Evolutionary conservation across 129 eudicot genomes (phyloP).

Genomic region (Pittosporum tobira): DNA sequence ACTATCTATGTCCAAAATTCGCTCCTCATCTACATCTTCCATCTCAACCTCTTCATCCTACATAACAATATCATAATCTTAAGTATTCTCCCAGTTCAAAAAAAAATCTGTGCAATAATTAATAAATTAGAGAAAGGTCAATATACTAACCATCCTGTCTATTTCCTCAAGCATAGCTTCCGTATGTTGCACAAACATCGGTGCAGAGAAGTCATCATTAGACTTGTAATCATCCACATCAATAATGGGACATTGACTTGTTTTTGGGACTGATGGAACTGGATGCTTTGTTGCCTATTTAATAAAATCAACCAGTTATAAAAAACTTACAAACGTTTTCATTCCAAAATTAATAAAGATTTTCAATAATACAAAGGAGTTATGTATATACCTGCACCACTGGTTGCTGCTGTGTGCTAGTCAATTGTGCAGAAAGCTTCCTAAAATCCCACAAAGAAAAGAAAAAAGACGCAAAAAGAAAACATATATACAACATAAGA

Average conservation of each 20-base stretch:
- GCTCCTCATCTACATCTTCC: conserved; percentile 64
- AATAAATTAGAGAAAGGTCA: background rate
- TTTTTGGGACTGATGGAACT: conserved; percentile 17
- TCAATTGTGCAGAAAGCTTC: conserved; percentile 61
- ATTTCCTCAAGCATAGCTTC: conserved; percentile 84
- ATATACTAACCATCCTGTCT: conserved; percentile 63
- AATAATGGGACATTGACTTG: conserved; percentile 25
- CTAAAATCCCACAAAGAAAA: conserved; percentile 23
- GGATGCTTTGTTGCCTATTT: conserved; percentile 35
- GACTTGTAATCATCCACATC: conserved; percentile 39
- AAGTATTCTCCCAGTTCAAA: background rate
- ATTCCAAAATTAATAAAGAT: background rate
- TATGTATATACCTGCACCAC: conserved; percentile 37
- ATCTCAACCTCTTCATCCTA: conserved; percentile 59
- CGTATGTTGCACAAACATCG: conserved; percentile 85
- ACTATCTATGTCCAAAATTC: conserved; percentile 45
- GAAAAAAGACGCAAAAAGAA: background rate
- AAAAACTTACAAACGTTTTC: background rate
- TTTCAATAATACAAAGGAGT: background rate
- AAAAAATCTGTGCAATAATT: background rate
- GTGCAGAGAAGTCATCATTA: conserved; percentile 33
- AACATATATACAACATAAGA: conserved; percentile 1
- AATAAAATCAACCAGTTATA: conserved; percentile 2
- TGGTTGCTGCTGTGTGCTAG: conserved; percentile 30
- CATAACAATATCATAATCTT: background rate